phyloP scores from a whole-genome alignment of 2,329 filamentous ascomycete genomes.

The Colletotrichum horii region DNA sequence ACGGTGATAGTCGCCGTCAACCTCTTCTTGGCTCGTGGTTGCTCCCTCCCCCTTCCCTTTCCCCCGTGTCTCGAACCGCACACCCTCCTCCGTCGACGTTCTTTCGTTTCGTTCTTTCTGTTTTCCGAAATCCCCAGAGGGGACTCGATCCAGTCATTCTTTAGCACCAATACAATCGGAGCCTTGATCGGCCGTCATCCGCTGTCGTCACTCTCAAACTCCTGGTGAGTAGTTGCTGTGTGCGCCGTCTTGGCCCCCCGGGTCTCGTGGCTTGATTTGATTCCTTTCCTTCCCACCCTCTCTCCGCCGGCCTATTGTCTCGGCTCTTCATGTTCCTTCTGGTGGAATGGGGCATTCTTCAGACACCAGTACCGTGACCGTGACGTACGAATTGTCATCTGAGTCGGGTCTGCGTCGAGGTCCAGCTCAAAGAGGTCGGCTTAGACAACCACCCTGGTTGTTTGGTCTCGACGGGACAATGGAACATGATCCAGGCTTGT shows the following conservation, averaged over 20 bases:
- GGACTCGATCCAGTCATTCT: slow-evolving; percentile 7
- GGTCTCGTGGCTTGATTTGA: slow-evolving; percentile 11
- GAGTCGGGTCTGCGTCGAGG: neutral
- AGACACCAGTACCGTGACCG: neutral
- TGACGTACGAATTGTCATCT: slow-evolving; percentile 17
- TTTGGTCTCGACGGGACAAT: neutral
- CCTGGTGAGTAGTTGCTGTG: slow-evolving; percentile 8
- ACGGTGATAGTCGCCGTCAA: slow-evolving; percentile 14
- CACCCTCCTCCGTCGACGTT: slow-evolving; percentile 9
- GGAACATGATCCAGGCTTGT: slow-evolving; percentile 21
- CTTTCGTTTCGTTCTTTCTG: slow-evolving; percentile 13
- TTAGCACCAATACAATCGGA: neutral
- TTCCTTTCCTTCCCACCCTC: neutral
- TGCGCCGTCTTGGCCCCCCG: neutral
- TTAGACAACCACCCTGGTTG: neutral
- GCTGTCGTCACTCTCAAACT: slow-evolving; percentile 16
- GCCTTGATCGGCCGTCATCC: slow-evolving; percentile 19
- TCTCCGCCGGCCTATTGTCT: slow-evolving; percentile 15
- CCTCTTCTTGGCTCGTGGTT: neutral
- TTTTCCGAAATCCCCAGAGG: neutral
- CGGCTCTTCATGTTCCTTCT: slow-evolving; percentile 16
- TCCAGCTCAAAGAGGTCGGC: slow-evolving; percentile 1
- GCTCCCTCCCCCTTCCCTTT: neutral
- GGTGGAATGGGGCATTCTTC: neutral
- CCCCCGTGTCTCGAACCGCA: slow-evolving; percentile 11